These are phyloP conservation scores for Sporisorium scitamineum DNA, from an alignment of 1,284 basidiomycete species.

Conservation along the genomic window DNA sequence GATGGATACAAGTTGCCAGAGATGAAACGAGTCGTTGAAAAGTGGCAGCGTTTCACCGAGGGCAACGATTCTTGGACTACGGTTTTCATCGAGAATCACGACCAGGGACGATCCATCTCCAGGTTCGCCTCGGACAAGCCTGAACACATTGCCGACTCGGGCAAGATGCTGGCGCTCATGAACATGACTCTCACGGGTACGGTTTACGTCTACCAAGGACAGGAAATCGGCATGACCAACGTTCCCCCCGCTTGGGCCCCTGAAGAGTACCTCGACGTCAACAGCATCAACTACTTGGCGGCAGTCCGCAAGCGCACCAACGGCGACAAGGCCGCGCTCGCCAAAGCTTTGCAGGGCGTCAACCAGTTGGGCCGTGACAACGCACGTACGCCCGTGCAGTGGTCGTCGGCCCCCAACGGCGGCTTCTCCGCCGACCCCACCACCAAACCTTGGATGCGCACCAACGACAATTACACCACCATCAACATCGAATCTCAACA, in stretches of 20 bases:
- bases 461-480: conserved; percentile 76
- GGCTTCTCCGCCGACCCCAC: conserved; percentile 76
- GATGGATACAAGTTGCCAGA: conserved; percentile 74
- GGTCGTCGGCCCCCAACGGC: conserved; percentile 74
- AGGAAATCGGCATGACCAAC: conserved; percentile 76
- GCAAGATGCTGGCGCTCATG: conserved; percentile 77
- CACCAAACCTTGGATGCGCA: conserved; percentile 79
- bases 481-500: conserved; percentile 77
- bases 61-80: conserved; percentile 55
- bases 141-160: conserved; percentile 74
- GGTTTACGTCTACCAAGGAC: conserved; percentile 79
- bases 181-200: conserved; percentile 77
- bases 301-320: conserved; percentile 34
- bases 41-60: conserved; percentile 73
- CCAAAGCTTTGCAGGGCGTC: conserved; percentile 71
- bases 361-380: conserved; percentile 79
- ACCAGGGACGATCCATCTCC: conserved; percentile 75
- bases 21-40: conserved; percentile 74
- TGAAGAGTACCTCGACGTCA: conserved; percentile 72
- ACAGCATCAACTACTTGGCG: conserved; percentile 55
- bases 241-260: conserved; percentile 77
- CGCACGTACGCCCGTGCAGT: conserved; percentile 78
- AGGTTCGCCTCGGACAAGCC: conserved; percentile 77
- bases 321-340: conserved; percentile 68
- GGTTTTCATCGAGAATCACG: conserved; percentile 76